A percentile compares a stretch with the other conserved stretches of the same genome.
These are phyloP conservation scores for Vaccinium corymbosum DNA, from an alignment of 148 eudicot genomes.

Conservation along the genomic window DNA sequence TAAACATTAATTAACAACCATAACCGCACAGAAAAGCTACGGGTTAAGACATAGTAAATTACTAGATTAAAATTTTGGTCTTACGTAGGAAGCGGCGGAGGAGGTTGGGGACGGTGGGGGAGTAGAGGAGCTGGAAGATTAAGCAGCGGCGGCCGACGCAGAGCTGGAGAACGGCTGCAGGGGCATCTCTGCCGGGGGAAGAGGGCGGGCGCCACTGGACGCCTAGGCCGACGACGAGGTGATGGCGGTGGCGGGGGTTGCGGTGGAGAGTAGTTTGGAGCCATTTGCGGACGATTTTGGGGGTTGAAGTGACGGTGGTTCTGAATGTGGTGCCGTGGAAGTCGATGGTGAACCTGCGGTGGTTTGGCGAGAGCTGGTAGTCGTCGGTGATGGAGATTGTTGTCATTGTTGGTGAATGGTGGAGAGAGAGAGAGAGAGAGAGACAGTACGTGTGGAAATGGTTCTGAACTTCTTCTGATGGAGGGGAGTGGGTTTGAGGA, in stretches of 20 bases:
- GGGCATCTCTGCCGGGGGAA: not conserved
- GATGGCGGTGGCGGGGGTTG: not conserved
- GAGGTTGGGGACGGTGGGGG: not conserved
- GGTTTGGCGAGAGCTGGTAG: not conserved
- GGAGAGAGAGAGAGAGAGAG: not conserved
- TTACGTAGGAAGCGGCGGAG: not conserved
- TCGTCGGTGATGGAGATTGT: not conserved
- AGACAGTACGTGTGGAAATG: not conserved
- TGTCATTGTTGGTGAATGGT: not conserved
- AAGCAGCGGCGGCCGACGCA: conserved; percentile 3
- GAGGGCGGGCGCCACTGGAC: not conserved
- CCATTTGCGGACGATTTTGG: not conserved
- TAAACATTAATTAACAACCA: no score
- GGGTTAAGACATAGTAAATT: no score
- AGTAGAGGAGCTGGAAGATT: not conserved
- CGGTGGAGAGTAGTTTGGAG: not conserved
- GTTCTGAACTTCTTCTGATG: not conserved
- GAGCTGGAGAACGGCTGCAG: not conserved
- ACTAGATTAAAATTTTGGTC: no score
- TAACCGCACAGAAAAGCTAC: no score
- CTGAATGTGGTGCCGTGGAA: not conserved
- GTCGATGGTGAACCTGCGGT: not conserved
- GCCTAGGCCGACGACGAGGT: not conserved
- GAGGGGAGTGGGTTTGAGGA: not conserved
- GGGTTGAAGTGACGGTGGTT: not conserved